Evolutionary conservation across 2,329 filamentous ascomycete genomes (phyloP), one percentile per base, ranked within the genome.

Genomic region (Zymoseptoria pseudotritici): DNA sequence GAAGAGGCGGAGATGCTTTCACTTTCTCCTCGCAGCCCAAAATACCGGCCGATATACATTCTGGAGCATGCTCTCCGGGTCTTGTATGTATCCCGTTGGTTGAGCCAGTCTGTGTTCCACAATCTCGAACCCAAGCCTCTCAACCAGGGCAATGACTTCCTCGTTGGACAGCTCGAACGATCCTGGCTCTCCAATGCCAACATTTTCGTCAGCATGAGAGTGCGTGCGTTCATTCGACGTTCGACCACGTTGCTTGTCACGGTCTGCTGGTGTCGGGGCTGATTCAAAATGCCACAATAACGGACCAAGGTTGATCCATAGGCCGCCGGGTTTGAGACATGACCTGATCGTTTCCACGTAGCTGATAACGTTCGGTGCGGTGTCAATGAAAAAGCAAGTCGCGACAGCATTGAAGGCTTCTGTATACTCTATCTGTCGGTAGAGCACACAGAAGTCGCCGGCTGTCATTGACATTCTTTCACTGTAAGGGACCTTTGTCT

Each of bases 381-480:
- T 99, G 73, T 99, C 95, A 60, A 99, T 87, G 78, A 99, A 99
- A 77, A 97, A 99, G 10, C 96, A 89, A 2, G 89, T 90, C 0
- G 90, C 86, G 1, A 97, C 90, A 1, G 88, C 91, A 69, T 97
- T 87, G 73, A 91, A 97, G 0, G 74, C 69, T 0, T 80, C 81
- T 8, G 76, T 74, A 67, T 89, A 83, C 0, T 83, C 81, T 1
- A 82, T 78, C 60, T 86, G 80, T 24, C 81, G 82, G 73, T 99
- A 99, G 0, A 92, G 75, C n/a, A 91, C 87, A 59, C 95, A 83
- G 70, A 99, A 99, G 72, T 99, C 94, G 3, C 91, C 91, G 0
- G 92, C 89, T 21, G 88, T 87, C 93, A 99, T 97, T 70, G 85
- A 86, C 91, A 99, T 96, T 36, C 85, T 78, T 42, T 90, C 90